Evolutionary conservation across 768 basidiomycete genomes (phyloP), one percentile per base, ranked within the genome.

Genomic region (Trametes punicea): DNA sequence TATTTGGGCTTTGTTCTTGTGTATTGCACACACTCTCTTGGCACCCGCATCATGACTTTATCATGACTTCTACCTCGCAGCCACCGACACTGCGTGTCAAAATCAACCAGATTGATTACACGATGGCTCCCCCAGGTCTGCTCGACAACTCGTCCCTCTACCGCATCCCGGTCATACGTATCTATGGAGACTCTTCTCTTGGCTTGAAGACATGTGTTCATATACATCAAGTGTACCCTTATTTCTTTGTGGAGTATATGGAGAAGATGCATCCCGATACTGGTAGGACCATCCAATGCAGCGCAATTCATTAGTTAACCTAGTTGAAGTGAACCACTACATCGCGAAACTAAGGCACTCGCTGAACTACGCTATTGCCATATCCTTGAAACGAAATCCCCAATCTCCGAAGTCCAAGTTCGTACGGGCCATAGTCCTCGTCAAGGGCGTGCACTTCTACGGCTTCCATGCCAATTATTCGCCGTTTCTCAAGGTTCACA

Each of bases 381-480:
- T 93, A 42, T 91, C 92, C 4, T 70, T 93, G 62, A 87, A 86
- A 65, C 85, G 85, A 25, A 83, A 89, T 53, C 88, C 87, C 0
- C 65, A 77, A 8, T 81, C 82, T 1, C 70, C 73, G 5, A 79
- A 74, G 41, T 79, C 82, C 16, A 81, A 80, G 62, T 87, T 78
- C 65, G 76, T 91, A 56, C 88, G 90, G 13, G 85, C 85, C 21
- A 79, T 97, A 36, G 68, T 92, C 44, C 77, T 95, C 47, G 90
- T 94, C 60, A 98, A 98, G 72, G 97, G 93, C n/a, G 75, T 93
- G 16, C 87, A 89, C 66, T 97, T 98, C 71, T 98, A 98, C 71
- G 95, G 97, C 8, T 98, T 94, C 69, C 88, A 93, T 68, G 76
- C 87, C 10, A 82, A 84, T 25, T 89, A 93, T 64, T 77, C 80